Conservation (phyloP, 1,139 yeast genomes). For the Geotrichum carabidarum region DNA sequence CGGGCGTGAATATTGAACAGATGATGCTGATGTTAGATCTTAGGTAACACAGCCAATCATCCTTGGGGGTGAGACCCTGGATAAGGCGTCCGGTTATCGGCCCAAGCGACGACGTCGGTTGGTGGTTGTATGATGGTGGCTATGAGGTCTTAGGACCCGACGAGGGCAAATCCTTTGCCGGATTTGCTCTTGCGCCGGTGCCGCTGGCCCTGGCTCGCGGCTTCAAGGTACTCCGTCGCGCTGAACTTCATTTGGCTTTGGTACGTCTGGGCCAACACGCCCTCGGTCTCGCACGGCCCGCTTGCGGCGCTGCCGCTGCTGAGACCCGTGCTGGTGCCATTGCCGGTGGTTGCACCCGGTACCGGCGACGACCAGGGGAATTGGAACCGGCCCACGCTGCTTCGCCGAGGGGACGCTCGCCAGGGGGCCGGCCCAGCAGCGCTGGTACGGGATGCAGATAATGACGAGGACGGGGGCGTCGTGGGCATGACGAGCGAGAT, state of each 20-base stretch:
- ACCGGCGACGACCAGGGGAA: background rate
- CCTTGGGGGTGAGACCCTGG: no score
- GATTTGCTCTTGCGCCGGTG: no score
- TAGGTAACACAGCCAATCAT: no score
- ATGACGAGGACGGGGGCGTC: background rate
- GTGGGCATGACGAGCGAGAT: constrained; percentile 2
- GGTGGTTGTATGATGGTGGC: no score
- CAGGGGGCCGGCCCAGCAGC: background rate
- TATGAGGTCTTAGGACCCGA: no score
- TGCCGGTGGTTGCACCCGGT: background rate
- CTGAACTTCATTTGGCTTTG: constrained; percentile 1
- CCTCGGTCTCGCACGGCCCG: background rate
- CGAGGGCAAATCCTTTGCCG: no score
- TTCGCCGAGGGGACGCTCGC: background rate
- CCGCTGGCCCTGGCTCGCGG: background rate
- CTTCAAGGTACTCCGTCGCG: background rate
- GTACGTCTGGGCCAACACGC: constrained; percentile 1
- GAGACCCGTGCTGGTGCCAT: no score
- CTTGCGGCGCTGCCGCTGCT: background rate
- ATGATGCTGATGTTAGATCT: no score
- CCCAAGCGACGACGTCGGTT: no score
- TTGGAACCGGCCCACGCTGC: background rate
- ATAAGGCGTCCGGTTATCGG: no score
- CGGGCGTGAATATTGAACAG: no score
- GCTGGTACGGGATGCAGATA: background rate